Base-by-base conservation (phyloP, 2,329 filamentous ascomycete species). In the Shiraia sp. region DNA sequence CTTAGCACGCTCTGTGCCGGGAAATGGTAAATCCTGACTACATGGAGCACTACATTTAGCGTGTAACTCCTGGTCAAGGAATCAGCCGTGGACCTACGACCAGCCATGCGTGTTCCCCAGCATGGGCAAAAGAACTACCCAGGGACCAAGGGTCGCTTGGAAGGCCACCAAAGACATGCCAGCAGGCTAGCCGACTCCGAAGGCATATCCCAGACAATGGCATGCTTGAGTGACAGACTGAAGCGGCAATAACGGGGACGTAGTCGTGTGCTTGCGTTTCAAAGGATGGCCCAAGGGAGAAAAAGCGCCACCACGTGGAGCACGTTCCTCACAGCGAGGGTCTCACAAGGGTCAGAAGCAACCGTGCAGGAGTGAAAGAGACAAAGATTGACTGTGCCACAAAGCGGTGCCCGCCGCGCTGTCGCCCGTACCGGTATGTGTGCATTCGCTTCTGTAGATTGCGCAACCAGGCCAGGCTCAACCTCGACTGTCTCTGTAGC, bases 241-340 rank as follows among this genome's bases (percentile, higher is more conserved):
- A 19, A 17, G 24, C 36, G 28, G 39, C 34, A 48, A 34, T 10
- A 28, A 16, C 27, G 38, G 32, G 28, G 35, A 39, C 32, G 25
- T 14, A 47, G 45, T 56, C 44, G 40, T 47, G 47, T 46, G 51
- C 48, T 42, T n/a, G 36, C 34, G 33, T 47, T 46, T 42, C 43
- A 25, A 9, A 19, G 40, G 33, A 28, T 36, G 32, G 37, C 27
- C 36, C 24, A 36, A 36, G 40, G 40, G 43, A 29, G 47, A 29
- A 25, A 41, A 31, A 30, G 28, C 45, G 46, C 53, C 51, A 53
- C 54, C 52, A 58, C 51, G 50, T 57, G 54, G 45, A 37, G 44
- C 48, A 51, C 33, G 24, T 40, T 32, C 45, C 48, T 42, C 32
- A 13, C 17, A 14, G 37, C 37, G 17, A 36, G 34, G 24, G 23